phyloP scores from a whole-genome alignment of 129 eudicot species.

The Solidago caesia region DNA sequence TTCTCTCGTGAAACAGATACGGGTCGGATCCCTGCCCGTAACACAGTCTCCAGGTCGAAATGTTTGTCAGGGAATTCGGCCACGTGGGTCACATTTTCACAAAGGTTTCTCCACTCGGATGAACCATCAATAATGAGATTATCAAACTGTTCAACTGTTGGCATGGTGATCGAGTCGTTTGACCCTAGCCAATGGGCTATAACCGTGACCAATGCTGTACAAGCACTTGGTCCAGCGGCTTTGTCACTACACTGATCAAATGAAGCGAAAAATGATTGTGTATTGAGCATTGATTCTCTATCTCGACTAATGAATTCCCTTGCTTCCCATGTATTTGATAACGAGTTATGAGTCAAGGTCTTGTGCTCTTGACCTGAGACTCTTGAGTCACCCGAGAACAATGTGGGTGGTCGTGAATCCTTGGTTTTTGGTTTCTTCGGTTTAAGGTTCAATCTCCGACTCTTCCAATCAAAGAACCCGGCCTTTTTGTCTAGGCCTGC shows the following conservation, averaged over 20 bases:
- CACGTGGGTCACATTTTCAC: conserved; percentile 33
- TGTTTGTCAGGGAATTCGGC: conserved; percentile 62
- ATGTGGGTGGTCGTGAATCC: conserved; percentile 14
- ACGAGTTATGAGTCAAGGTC: neutral
- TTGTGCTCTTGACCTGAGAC: conserved; percentile 9
- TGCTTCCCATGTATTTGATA: conserved; percentile 42
- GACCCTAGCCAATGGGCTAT: conserved; percentile 71
- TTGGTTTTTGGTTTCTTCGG: conserved; percentile 9
- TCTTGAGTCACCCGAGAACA: neutral
- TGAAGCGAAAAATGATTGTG: conserved; percentile 61
- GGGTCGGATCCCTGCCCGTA: conserved; percentile 58
- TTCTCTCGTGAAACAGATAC: conserved; percentile 39
- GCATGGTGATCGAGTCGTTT: conserved; percentile 34
- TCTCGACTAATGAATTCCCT: conserved; percentile 66
- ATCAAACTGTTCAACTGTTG: conserved; percentile 53
- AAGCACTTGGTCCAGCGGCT: conserved; percentile 79
- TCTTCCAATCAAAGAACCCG: conserved; percentile 67
- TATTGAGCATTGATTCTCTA: conserved; percentile 48
- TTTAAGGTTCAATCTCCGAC: conserved; percentile 46
- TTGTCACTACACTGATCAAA: conserved; percentile 70
- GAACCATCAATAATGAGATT: conserved; percentile 68
- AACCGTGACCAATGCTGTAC: conserved; percentile 70
- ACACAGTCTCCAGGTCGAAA: conserved; percentile 71
- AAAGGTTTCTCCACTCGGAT: conserved; percentile 64
- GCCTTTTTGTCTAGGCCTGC: conserved; percentile 41